Percentiles rank a stretch among this genome's conserved stretches.
Conservation (phyloP, 768 basidiomycete species). For the Fomitopsis serialis region DNA sequence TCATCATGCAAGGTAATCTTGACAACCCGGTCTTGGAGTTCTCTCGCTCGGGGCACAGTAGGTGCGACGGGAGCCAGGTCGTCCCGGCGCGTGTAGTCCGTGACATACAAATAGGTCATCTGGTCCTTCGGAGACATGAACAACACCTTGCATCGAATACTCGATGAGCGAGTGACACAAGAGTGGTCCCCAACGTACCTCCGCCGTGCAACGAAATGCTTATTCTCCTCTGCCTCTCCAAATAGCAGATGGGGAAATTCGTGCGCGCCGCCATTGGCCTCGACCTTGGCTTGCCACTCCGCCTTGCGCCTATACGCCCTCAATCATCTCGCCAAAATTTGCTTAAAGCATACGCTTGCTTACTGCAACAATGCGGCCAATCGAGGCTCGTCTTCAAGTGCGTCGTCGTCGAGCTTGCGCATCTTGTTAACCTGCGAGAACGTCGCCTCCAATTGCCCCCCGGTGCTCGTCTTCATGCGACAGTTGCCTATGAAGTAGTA, state of each 20-base stretch:
- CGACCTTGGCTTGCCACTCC: conserved; percentile 30
- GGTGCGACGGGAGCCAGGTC: conserved; percentile 30
- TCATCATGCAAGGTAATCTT: conserved; percentile 46
- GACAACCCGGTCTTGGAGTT: conserved; percentile 46
- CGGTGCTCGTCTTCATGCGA: conserved; percentile 34
- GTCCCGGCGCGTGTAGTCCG: conserved; percentile 57
- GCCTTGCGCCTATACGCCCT: conserved; percentile 41
- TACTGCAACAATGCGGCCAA: conserved; percentile 51
- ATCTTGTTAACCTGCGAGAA: conserved; percentile 46
- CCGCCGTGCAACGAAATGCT: conserved; percentile 53
- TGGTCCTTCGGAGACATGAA: conserved; percentile 30
- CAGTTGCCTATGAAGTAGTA: conserved; percentile 52
- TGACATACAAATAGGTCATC: conserved; percentile 45
- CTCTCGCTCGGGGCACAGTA: conserved; percentile 33
- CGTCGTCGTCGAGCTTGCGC: conserved; percentile 34
- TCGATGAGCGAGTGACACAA: too few relatives aligned
- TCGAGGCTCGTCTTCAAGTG: conserved; percentile 28
- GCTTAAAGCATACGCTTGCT: conserved; percentile 15
- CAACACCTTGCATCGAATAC: conserved; percentile 37
- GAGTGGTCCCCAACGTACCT: too few relatives aligned
- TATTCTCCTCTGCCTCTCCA: conserved; percentile 36
- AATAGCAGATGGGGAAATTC: conserved; percentile 42
- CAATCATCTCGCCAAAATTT: not conserved
- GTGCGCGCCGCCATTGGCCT: conserved; percentile 21
- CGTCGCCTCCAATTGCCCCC: conserved; percentile 49